These are phyloP conservation scores for Cyclocybe cylindracea DNA, from an alignment of 768 basidiomycete species.

Conservation along the genomic window DNA sequence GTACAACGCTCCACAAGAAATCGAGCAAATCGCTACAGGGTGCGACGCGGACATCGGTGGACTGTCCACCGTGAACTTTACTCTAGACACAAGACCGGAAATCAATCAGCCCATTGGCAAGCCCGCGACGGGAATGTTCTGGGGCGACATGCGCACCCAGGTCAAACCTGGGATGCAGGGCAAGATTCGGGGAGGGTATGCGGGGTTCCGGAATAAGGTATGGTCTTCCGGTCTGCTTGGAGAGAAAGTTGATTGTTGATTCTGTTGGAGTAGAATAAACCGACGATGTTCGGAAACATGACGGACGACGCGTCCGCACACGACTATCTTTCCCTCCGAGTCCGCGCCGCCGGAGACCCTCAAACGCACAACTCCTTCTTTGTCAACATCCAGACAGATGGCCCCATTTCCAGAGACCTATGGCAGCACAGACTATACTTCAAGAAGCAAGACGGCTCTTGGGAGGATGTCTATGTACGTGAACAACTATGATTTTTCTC, in stretches of 20 bases:
- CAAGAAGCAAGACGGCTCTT: conserved; percentile 58
- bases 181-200: conserved; percentile 82
- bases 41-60: conserved; percentile 92
- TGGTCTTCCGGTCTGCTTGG: neutral
- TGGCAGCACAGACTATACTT: conserved; percentile 95
- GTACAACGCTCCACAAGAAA: conserved; percentile 59
- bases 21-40: conserved; percentile 71
- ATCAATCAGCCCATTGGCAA: conserved; percentile 43
- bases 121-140: conserved; percentile 60
- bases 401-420: conserved; percentile 77
- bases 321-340: conserved; percentile 76
- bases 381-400: conserved; percentile 91
- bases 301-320: conserved; percentile 84
- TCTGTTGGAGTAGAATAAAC: conserved; percentile 48
- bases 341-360: conserved; percentile 77
- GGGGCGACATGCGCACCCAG: conserved; percentile 68
- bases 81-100: conserved; percentile 55
- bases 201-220: conserved; percentile 83
- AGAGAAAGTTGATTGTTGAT: no score
- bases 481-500: neutral
- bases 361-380: conserved; percentile 84
- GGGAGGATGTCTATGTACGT: conserved; percentile 84
- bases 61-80: conserved; percentile 75
- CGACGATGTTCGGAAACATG: conserved; percentile 86
- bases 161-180: conserved; percentile 67